Conservation (phyloP, 2,329 filamentous ascomycete genomes). For the Exophiala mesophila region DNA sequence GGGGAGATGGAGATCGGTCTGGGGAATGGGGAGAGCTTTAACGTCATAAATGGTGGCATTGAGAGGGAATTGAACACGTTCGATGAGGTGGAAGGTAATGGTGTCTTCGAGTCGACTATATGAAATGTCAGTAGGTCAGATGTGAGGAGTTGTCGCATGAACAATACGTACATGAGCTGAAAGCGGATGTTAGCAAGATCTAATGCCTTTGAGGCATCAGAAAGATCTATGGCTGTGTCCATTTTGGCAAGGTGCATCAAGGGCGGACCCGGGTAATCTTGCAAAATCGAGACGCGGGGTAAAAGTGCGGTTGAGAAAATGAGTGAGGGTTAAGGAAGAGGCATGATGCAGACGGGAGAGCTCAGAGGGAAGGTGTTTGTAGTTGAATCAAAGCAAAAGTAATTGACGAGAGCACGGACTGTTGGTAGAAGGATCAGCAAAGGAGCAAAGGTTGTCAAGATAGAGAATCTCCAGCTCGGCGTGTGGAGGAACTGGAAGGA, state of each 20-base stretch:
- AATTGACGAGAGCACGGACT: too few relatives aligned
- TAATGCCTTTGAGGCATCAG: slow-evolving; percentile 75
- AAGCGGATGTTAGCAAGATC: slow-evolving; percentile 90
- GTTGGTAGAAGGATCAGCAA: too few relatives aligned
- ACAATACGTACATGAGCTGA: slow-evolving; percentile 70
- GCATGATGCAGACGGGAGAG: too few relatives aligned
- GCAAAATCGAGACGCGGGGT: neutral
- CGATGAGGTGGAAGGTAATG: slow-evolving; percentile 94
- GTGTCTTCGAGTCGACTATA: slow-evolving; percentile 95
- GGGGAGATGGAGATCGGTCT: slow-evolving; percentile 70
- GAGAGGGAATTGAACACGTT: slow-evolving; percentile 93
- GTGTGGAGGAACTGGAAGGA: too few relatives aligned
- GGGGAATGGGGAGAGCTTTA: slow-evolving; percentile 73
- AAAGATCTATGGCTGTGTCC: slow-evolving; percentile 87
- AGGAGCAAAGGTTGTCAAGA: too few relatives aligned
- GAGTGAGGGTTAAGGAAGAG: too few relatives aligned
- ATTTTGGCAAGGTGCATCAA: slow-evolving; percentile 47
- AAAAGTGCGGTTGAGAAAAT: too few relatives aligned
- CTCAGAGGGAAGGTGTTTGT: too few relatives aligned
- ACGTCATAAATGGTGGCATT: slow-evolving; percentile 82
- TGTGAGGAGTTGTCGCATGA: slow-evolving; percentile 3
- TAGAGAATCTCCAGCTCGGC: too few relatives aligned
- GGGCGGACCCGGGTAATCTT: neutral
- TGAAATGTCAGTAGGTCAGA: slow-evolving; percentile 18
- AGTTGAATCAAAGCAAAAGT: too few relatives aligned